A percentile compares a stretch with the other conserved stretches of the same genome.
These are phyloP conservation scores for Globisporangium solare DNA, from an alignment of 352 stramenopile species.

Conservation along the genomic window DNA sequence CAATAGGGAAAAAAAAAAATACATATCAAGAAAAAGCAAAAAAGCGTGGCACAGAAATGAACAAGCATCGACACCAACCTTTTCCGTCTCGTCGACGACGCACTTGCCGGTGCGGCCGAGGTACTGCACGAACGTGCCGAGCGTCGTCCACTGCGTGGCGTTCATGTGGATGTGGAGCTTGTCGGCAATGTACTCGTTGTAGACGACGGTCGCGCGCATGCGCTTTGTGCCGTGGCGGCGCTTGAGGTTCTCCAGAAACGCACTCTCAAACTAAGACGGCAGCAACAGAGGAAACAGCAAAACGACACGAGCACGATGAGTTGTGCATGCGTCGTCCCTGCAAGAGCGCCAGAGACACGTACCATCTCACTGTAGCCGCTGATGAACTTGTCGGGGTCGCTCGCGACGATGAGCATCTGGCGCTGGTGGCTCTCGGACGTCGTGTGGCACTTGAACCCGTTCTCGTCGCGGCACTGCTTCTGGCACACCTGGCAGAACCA, in stretches of 20 bases:
- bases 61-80: slow-evolving; percentile 27
- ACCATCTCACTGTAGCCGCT: slow-evolving; percentile 83
- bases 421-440: slow-evolving; percentile 96
- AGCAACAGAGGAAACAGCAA: not conserved
- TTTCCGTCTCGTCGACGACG: slow-evolving; percentile 97
- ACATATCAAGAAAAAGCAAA: too few relatives aligned
- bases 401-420: slow-evolving; percentile 98
- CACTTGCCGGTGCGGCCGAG: slow-evolving; percentile 96
- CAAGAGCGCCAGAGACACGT: not conserved
- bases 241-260: slow-evolving; percentile 94
- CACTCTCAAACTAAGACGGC: slow-evolving; percentile 88
- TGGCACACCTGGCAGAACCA: slow-evolving; percentile 99
- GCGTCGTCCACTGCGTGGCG: slow-evolving; percentile 96
- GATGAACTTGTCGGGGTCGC: slow-evolving; percentile 94
- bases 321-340: not conserved
- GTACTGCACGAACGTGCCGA: slow-evolving; percentile 98
- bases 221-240: slow-evolving; percentile 94
- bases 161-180: slow-evolving; percentile 99
- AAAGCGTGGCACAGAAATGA: not conserved
- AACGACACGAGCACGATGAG: slow-evolving; percentile 5
- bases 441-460: slow-evolving; percentile 99
- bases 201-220: slow-evolving; percentile 96
- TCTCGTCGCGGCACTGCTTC: slow-evolving; percentile 99
- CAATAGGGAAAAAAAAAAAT: too few relatives aligned
- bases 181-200: slow-evolving; percentile 99